Percentiles rank a stretch among this genome's conserved stretches.
Conservation (phyloP, 768 basidiomycete species). For the Kwoniella sp. region DNA sequence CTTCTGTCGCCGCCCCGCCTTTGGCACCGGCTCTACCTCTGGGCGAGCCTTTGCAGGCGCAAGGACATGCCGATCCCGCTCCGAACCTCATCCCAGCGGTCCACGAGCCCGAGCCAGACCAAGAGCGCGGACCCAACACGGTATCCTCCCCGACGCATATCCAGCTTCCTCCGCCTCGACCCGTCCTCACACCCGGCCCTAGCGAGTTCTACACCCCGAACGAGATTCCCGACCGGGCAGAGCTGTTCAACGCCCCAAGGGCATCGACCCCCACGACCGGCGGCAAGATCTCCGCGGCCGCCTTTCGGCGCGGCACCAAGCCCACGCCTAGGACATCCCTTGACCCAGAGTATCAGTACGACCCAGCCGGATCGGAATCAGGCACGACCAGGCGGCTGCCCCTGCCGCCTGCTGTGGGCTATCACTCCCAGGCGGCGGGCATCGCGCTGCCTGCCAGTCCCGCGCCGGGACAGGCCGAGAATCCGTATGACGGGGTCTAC, state of each 20-base stretch:
- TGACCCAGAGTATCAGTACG: conserved; percentile 20
- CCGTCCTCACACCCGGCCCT: conserved; percentile 1
- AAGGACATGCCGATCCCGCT: neutral
- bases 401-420: conserved; percentile 28
- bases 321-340: conserved; percentile 9
- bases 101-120: neutral
- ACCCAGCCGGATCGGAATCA: conserved; percentile 1
- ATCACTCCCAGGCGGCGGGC: conserved; percentile 1
- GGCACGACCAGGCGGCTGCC: conserved; percentile 22
- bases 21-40: neutral
- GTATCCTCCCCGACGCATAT: conserved; percentile 2
- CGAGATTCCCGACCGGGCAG: conserved; percentile 8
- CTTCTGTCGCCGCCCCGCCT: neutral
- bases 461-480: neutral
- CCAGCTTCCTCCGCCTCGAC: conserved; percentile 2
- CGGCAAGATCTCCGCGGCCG: conserved; percentile 42
- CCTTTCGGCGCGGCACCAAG: conserved; percentile 27
- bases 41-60: neutral
- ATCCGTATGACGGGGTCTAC: conserved; percentile 1
- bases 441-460: conserved; percentile 16
- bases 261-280: neutral
- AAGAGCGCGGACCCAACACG: neutral
- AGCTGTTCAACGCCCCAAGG: neutral
- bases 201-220: conserved; percentile 18
- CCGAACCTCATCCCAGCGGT: neutral